A percentile compares a stretch with the other conserved stretches of the same genome.
Conservation (phyloP, 2,329 filamentous ascomycete species). For the Gremmenia infestans region DNA sequence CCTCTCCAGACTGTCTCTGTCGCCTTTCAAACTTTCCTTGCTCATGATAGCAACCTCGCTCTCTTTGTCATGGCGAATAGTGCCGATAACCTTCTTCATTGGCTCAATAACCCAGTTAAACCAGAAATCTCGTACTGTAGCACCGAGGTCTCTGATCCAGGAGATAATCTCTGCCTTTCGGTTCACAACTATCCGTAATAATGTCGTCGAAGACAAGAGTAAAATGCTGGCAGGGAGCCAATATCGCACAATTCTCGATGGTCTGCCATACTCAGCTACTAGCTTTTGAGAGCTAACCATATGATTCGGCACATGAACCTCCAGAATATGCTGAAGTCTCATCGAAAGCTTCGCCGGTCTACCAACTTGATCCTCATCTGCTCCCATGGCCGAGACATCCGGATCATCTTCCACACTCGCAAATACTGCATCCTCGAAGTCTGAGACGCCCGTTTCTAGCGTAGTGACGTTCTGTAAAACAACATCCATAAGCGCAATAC, state of each 20-base stretch:
- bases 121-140: slow-evolving; percentile 85
- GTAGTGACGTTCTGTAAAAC: slow-evolving; percentile 68
- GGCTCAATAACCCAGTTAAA: slow-evolving; percentile 94
- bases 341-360: slow-evolving; percentile 56
- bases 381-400: slow-evolving; percentile 49
- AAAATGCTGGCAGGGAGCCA: slow-evolving; percentile 75
- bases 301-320: slow-evolving; percentile 64
- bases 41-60: slow-evolving; percentile 98
- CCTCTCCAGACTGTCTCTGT: slow-evolving; percentile 85
- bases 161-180: slow-evolving; percentile 69
- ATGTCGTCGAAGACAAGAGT: slow-evolving; percentile 77
- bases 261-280: slow-evolving; percentile 65
- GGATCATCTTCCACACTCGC: slow-evolving; percentile 56
- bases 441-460: slow-evolving; percentile 55
- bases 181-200: slow-evolving; percentile 73
- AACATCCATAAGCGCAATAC: slow-evolving; percentile 79
- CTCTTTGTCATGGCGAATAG: slow-evolving; percentile 85
- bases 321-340: slow-evolving; percentile 65
- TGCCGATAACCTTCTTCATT: slow-evolving; percentile 74
- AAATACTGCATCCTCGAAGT: slow-evolving; percentile 64
- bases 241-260: slow-evolving; percentile 71
- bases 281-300: slow-evolving; percentile 49
- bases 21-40: slow-evolving; percentile 82
- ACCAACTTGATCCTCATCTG: slow-evolving; percentile 28
- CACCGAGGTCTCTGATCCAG: slow-evolving; percentile 76